Evolutionary conservation across 192 early-diverging fungal species (phyloP).

Genomic region (Coemansia sp.): DNA sequence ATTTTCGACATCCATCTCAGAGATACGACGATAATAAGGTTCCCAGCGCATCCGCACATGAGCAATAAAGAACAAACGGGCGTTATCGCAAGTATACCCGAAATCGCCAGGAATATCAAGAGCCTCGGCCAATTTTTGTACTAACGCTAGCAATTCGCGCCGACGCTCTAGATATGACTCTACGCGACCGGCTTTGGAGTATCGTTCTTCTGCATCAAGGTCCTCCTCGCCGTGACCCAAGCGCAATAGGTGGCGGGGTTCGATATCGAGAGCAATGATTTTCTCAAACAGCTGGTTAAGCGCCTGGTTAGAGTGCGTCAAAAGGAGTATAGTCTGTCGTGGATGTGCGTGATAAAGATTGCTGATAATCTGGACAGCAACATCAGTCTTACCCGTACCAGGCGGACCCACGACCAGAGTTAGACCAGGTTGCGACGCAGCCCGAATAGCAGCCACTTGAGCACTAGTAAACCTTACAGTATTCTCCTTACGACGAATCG

Average conservation of each 20-base stretch:
- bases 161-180: slow-evolving; percentile 89
- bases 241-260: slow-evolving; percentile 89
- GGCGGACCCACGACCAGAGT: slow-evolving; percentile 97
- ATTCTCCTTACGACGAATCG: slow-evolving; percentile 70
- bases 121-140: slow-evolving; percentile 74
- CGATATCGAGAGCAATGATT: slow-evolving; percentile 87
- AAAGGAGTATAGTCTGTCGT: slow-evolving; percentile 83
- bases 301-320: slow-evolving; percentile 98
- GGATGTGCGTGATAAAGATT: slow-evolving; percentile 94
- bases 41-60: slow-evolving; percentile 80
- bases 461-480: slow-evolving; percentile 79
- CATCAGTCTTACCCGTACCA: slow-evolving; percentile 98
- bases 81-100: slow-evolving; percentile 90
- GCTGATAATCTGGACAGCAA: slow-evolving; percentile 94
- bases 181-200: slow-evolving; percentile 92
- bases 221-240: slow-evolving; percentile 95
- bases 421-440: slow-evolving; percentile 84
- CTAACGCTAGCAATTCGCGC: slow-evolving; percentile 67
- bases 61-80: slow-evolving; percentile 81
- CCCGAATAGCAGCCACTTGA: slow-evolving; percentile 82
- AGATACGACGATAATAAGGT: slow-evolving; percentile 52
- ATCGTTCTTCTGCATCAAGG: slow-evolving; percentile 74
- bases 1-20: background rate
- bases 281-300: slow-evolving; percentile 98
- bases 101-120: slow-evolving; percentile 80